phyloP scores from a whole-genome alignment of 352 stramenopile species.

The Pythium aquatile region DNA sequence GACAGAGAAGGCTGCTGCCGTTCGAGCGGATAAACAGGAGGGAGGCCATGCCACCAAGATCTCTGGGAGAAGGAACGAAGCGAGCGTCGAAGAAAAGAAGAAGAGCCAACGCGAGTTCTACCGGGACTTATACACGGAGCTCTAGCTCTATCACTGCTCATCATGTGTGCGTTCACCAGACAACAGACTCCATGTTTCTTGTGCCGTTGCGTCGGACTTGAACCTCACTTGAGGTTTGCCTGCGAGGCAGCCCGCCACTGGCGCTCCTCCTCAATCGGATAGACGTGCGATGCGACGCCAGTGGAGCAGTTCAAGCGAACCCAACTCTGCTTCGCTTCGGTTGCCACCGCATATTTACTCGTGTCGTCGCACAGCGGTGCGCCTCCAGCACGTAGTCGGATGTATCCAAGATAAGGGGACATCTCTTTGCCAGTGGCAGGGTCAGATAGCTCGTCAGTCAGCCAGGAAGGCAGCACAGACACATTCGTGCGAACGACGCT shows the following conservation, averaged over 20 bases:
- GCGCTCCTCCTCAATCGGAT: not conserved
- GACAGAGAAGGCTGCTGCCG: not conserved
- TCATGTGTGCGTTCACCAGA: too few species aligned
- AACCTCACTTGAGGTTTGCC: not conserved
- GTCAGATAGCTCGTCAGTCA: not conserved
- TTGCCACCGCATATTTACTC: not conserved
- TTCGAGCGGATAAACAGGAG: not conserved
- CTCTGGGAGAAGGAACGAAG: not conserved
- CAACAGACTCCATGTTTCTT: too few species aligned
- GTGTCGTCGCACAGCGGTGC: not conserved
- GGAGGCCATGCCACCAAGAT: not conserved
- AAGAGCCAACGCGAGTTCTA: constrained; percentile 20
- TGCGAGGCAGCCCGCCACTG: not conserved
- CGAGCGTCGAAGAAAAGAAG: not conserved
- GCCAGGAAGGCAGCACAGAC: not conserved
- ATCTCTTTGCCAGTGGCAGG: not conserved
- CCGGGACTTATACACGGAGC: constrained; percentile 19
- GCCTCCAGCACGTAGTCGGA: not conserved
- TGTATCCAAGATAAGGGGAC: not conserved
- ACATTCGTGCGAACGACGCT: not conserved
- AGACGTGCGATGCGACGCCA: not conserved
- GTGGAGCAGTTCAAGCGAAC: not conserved
- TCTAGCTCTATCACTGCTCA: not conserved
- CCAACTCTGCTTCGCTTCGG: not conserved
- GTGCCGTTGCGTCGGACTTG: too few species aligned